A percentile compares a stretch with the other conserved stretches of the same genome.
These are phyloP conservation scores for Boletus vinaceobasis DNA, from an alignment of 768 basidiomycete species.

Conservation along the genomic window DNA sequence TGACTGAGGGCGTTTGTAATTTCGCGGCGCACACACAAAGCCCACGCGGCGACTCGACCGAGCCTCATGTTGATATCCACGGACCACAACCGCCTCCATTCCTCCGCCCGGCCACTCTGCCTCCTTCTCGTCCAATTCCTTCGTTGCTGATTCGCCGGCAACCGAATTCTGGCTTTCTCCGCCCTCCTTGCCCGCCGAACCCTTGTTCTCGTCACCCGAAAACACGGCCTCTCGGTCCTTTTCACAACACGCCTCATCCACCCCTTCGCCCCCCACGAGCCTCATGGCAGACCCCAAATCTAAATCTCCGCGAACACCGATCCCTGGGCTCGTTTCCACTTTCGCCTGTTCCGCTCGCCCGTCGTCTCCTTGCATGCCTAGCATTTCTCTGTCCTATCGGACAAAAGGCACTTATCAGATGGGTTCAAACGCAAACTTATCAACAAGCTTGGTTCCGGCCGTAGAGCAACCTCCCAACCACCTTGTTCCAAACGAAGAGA, in stretches of 20 bases:
- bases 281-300: slow-evolving; percentile 22
- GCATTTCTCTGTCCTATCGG: slow-evolving; percentile 7
- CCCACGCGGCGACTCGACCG: slow-evolving; percentile 45
- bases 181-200: slow-evolving; percentile 10
- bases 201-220: slow-evolving; percentile 19
- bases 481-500: background rate
- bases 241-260: slow-evolving; percentile 23
- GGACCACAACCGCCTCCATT: slow-evolving; percentile 16
- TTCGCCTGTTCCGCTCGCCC: background rate
- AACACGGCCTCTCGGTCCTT: slow-evolving; percentile 16
- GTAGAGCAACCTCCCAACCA: background rate
- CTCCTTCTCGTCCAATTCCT: background rate
- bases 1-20: slow-evolving; percentile 34
- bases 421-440: background rate
- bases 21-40: slow-evolving; percentile 33
- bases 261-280: slow-evolving; percentile 21
- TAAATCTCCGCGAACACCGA: slow-evolving; percentile 22
- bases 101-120: slow-evolving; percentile 9
- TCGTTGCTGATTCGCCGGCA: slow-evolving; percentile 4
- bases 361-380: background rate
- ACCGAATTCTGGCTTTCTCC: background rate
- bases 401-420: slow-evolving; percentile 6
- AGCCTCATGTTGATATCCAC: slow-evolving; percentile 31
- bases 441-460: background rate
- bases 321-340: background rate